These are phyloP conservation scores for Lachnellula occidentalis DNA, from an alignment of 2,329 filamentous ascomycete species.

Conservation along the genomic window DNA sequence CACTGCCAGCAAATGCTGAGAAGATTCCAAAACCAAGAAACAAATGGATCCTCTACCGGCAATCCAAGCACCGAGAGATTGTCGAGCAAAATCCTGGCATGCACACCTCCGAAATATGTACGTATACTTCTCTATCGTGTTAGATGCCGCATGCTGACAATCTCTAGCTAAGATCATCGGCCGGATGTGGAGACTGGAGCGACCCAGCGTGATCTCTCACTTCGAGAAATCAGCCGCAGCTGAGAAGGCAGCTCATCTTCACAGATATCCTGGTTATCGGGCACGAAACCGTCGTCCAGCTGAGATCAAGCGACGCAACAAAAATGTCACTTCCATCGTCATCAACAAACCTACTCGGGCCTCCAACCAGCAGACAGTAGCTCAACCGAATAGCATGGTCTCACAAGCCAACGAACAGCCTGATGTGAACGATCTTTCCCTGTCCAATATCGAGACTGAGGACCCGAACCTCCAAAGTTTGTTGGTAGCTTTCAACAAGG, in stretches of 20 bases:
- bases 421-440: background rate
- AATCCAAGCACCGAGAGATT: slow-evolving; percentile 34
- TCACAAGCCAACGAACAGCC: background rate
- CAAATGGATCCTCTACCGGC: slow-evolving; percentile 39
- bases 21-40: slow-evolving; percentile 37
- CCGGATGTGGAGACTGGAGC: background rate
- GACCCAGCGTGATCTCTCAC: background rate
- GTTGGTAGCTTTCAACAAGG: too few species aligned
- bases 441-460: background rate
- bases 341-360: background rate
- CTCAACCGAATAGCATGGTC: background rate
- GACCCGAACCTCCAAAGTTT: background rate
- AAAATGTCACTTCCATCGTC: background rate
- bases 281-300: slow-evolving; percentile 5
- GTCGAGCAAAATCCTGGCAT: slow-evolving; percentile 33
- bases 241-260: slow-evolving; percentile 9
- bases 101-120: background rate
- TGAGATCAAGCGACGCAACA: slow-evolving; percentile 8
- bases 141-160: background rate
- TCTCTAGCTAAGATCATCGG: background rate
- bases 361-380: background rate
- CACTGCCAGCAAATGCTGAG: background rate
- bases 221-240: background rate
- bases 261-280: slow-evolving; percentile 9
- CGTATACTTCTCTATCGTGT: background rate